Evolutionary conservation across 2,329 filamentous ascomycete genomes (phyloP), one percentile per base, ranked within the genome.

Genomic region (Exophiala calicioides): DNA sequence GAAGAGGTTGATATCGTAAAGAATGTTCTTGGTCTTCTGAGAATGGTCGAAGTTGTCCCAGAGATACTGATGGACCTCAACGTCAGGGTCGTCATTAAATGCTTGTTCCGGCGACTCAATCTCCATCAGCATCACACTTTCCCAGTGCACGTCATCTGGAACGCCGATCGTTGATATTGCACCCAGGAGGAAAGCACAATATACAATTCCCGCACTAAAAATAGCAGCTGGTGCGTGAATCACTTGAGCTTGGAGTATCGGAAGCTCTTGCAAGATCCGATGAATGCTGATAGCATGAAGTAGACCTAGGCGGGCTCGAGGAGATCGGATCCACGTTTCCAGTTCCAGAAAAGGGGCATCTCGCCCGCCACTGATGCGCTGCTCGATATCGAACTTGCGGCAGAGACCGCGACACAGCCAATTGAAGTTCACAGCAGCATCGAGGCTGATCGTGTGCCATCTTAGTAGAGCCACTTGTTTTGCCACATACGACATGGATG

Each of bases 281-380:
- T 73, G 71, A 13, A 73, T 73, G 0, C 69, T 67, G 21, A 69
- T 65, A 2, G 71, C 69, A 33, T 74, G 71, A 12, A 74, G 53
- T 3, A 73, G 57, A 3, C 68, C 66, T 19, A 67, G 62, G 4
- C 68, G 64, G 4, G 69, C 69, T 45, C 70, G 62, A 27, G 66
- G 60, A 0, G 64, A 67, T 9, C 57, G 58, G 2, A 60, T 62
- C 71, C 70, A 73, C 26, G 61, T 62, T 2, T 61, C 45, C 12
- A 72, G 52, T 46, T 73, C 68, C 7, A 71, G 61, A 1, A 60
- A 58, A 0, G 59, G 31, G 3, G 53, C 52, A 24, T 61, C 58
- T n/a, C 56, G 56, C 5, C 63, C 64, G 1, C 62, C 63, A 4
- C 41, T 7, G 63, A 70, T 60, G 42, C 70, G 60, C 27, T 73